Evolutionary conservation across 2,329 filamentous ascomycete genomes (phyloP), one percentile per base, ranked within the genome.

Genomic region (Fragosphaeria purpurea): DNA sequence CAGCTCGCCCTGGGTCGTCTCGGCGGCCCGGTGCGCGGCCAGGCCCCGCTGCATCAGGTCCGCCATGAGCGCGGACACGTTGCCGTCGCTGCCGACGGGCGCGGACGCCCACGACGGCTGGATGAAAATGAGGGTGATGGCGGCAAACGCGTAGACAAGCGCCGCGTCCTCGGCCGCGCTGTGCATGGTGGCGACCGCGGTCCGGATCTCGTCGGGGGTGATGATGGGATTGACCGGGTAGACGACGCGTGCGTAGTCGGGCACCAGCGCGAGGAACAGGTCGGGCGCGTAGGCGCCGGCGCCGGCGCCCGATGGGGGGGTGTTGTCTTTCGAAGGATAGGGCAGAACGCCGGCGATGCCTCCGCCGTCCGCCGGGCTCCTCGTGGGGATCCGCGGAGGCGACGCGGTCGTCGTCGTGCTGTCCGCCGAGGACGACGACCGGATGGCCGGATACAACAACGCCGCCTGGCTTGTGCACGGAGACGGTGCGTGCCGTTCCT

Each of bases 181-280:
- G 46, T 67, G 58, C 67, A 73, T 73, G 3, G 57, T 54, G 2
- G 46, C 32, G 41, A 69, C 65, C 33, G 60, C 61, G 0, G 55
- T 48, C 33, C 58, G 51, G 11, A 74, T 59, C 51, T 74, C 71
- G 8, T 59, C 56, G 33, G 67, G 66, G 1, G 66, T 59, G 48
- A 75, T 66, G 50, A 75, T 64, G 5, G 72, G 72, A 42, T 70
- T 68, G 41, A 73, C 67, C 1, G 72, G 71, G 55, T 72, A 75
- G 12, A 74, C 69, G 13, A 65, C 65, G 33, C 62, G 57, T 55
- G 68, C 62, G 50, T 73, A 74, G 44, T 72, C 65, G 12, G 69
- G 66, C 34, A 74, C 58, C 7, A 74, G 61, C n/a, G 66, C 62
- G 35, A 67, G 55, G 49, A 73, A 71, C 61, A 69, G 70, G 4